Base-by-base conservation (phyloP, 2,329 filamentous ascomycete genomes). In the Coniochaeta sp. region DNA sequence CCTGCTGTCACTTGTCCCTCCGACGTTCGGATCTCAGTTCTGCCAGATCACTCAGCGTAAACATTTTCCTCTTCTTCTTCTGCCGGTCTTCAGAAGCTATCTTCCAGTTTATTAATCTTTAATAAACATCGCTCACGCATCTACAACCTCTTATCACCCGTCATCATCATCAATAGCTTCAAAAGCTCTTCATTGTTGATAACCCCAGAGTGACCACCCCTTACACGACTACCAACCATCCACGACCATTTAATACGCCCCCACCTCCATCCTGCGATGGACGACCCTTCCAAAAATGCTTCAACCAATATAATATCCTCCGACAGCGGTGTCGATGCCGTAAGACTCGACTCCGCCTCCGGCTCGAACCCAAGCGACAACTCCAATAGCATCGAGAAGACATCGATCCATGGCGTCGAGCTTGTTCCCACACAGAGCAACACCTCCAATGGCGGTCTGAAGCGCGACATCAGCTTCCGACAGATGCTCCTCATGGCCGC, bases 401-500 rank as follows among this genome's bases (percentile, higher is more conserved):
- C 9, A 30, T 6, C 27, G n/a, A 30, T 30, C 27, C 6, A 12
- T 12, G 38, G 38, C 38, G 10, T 24, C 38, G 38, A 20, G 16
- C 35, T 42, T 22, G 38, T 26, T 13, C 8, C 14, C 12, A 26
- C 20, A 6, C 7, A 42, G 12, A 26, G 9, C 38, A 24, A 22
- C 38, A 24, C 10, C 38, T 26, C 38, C 18, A 26, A 26, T 13
- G 38, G 38, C 38, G 38, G 57, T 50, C 53, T 63, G 14, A 48
- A 56, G 50, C 55, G 60, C 4, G 52, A 57, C 50, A 70, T 69
- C 55, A 62, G 58, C 1, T 65, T 59, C 4, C 64, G 67, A 2
- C 67, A 70, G 47, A 67, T 69, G 58, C 45, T 65, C 49, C 58
- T 67, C 33, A 67, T 70, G 58, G 66, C 66, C 14, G 56, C 69